Evolutionary conservation across 768 basidiomycete species (phyloP), one percentile per base, ranked within the genome.

Genomic region (Lentinus brumalis): DNA sequence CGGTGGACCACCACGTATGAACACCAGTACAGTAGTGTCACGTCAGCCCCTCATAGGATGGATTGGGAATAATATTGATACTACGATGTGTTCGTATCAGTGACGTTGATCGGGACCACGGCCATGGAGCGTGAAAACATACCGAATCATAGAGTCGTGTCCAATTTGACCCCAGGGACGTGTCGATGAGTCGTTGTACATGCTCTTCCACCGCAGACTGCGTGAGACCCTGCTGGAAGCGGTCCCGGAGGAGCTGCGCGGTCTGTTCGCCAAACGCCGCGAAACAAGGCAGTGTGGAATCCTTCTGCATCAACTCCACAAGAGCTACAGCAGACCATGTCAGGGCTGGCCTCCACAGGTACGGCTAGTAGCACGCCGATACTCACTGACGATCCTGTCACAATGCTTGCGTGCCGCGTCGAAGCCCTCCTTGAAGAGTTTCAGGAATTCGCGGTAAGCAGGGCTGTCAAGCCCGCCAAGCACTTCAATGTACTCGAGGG

Each of bases 261-360:
- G 96, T 98, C 70, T 96, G 91, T 55, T 95, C 94, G 32, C 96
- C 96, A 47, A 92, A 89, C 3, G 92, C 85, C 40, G 85, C 82
- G 69, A 99, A 99, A 74, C 97, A 97, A 18, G 94, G 94, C 26
- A 96, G 79, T 26, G 86, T 83, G 1, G 94, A 97, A 71, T 96
- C 95, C 82, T 94, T 96, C 75, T 98, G 96, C 97, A 98, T 98
- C 55, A 98, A 78, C 71, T 98, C 97, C 41, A 98, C 95, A 67
- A 98, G 81, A 42, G 86, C 86, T 87, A 54, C 29, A 12, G 49
- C 11, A 3, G 11, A 7, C 11, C 35, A 49, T 30, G 18, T 30
- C 31, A 14, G 8, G 31, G 5, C 15, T 9, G 1, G 16, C 18
- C 38, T 51, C 10, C 38, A 16, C n/a, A 40, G 10, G 31, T 31